Evolutionary conservation across 345 rosid genomes (phyloP).

Genomic region (Citrus mangshanensis): DNA sequence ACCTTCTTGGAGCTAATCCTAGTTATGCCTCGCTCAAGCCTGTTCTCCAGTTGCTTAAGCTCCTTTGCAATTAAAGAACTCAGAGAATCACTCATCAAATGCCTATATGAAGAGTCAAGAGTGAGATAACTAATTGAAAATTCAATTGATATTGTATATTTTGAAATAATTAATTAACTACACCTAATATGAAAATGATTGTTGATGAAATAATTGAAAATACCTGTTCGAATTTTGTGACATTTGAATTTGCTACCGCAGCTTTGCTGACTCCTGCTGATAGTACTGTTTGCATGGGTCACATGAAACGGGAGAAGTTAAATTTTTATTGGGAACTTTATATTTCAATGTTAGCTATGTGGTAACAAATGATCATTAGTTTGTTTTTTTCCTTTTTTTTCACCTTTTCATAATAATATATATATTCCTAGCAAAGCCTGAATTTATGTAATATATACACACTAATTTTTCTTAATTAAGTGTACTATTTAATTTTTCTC

Average conservation of each 20-base stretch:
- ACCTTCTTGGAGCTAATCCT: conserved; percentile 97
- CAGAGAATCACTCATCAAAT: conserved; percentile 87
- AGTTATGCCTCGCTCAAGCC: conserved; percentile 90
- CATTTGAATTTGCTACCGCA: conserved; percentile 87
- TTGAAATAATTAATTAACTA: neutral
- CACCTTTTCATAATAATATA: no score
- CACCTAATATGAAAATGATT: neutral
- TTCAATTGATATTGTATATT: neutral
- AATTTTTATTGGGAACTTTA: neutral
- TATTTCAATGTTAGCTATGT: neutral
- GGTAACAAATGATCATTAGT: no score
- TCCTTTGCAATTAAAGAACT: conserved; percentile 79
- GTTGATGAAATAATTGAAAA: neutral
- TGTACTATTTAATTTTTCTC: no score
- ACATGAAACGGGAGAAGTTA: neutral
- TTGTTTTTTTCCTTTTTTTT: no score
- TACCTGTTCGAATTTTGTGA: conserved; percentile 92
- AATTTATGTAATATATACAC: neutral
- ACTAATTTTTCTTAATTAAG: no score
- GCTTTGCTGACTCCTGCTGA: conserved; percentile 94
- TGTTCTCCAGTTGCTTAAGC: conserved; percentile 89
- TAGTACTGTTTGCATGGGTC: conserved; percentile 54
- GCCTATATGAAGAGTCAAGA: conserved; percentile 34
- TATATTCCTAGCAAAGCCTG: no score
- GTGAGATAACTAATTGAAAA: neutral